phyloP scores from a whole-genome alignment of 1,284 basidiomycete genomes.

The Puccinia triticina region DNA sequence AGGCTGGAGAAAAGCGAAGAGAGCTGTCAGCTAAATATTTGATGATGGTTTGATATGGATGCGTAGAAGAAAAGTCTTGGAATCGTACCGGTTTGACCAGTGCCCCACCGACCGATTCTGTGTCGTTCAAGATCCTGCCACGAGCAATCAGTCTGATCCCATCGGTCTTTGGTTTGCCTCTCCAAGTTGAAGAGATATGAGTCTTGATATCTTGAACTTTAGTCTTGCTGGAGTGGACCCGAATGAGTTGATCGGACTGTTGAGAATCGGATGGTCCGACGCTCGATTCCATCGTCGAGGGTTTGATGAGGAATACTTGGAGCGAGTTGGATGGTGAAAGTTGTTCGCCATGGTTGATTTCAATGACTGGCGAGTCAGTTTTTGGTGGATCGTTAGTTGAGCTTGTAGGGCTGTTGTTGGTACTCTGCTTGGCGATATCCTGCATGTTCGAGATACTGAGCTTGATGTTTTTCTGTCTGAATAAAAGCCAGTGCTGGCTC shows the following conservation, averaged over 20 bases:
- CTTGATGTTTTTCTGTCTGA: too few relatives aligned
- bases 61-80: too few relatives aligned
- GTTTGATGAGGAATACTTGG: constrained; percentile 33
- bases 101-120: constrained; percentile 38
- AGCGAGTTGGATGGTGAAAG: constrained; percentile 36
- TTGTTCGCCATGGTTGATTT: constrained; percentile 41
- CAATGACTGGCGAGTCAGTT: background rate
- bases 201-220: constrained; percentile 41
- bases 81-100: constrained; percentile 16
- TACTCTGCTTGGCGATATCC: background rate
- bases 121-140: constrained; percentile 44
- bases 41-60: background rate
- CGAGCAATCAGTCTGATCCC: constrained; percentile 48
- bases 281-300: constrained; percentile 31
- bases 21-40: background rate
- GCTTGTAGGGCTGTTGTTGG: background rate
- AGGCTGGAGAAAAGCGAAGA: constrained; percentile 16
- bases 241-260: constrained; percentile 22
- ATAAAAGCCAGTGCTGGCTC: too few relatives aligned
- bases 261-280: constrained; percentile 12
- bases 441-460: too few relatives aligned
- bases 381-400: too few relatives aligned
- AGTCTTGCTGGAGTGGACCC: constrained; percentile 33
- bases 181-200: constrained; percentile 43
- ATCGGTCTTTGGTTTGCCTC: constrained; percentile 49